Percentiles rank a stretch among this genome's conserved stretches.
Evolutionary conservation across 768 basidiomycete genomes (phyloP).

Genomic region (Brasilioporus rufonigricans): DNA sequence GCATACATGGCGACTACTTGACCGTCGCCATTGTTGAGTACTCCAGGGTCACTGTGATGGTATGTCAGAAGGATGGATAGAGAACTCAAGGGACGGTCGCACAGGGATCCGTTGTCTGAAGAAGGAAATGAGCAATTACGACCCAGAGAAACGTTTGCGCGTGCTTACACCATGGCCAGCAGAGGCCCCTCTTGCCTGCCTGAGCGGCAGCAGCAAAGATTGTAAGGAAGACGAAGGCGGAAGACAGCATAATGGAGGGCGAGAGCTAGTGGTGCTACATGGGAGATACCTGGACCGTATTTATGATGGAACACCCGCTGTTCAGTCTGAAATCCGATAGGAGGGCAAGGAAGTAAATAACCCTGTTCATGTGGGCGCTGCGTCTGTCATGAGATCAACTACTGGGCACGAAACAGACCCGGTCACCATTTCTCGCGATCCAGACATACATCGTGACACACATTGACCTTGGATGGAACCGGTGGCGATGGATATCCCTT

Average conservation of each 20-base stretch:
- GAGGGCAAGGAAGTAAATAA: neutral
- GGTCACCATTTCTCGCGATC: neutral
- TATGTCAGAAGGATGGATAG: neutral
- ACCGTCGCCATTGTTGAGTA: constrained; percentile 30
- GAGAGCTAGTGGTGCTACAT: neutral
- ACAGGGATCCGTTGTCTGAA: constrained; percentile 32
- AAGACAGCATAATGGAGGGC: constrained; percentile 17
- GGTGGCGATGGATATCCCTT: constrained; percentile 1
- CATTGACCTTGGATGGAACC: neutral
- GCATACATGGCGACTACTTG: constrained; percentile 36
- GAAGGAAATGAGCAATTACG: neutral
- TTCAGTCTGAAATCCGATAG: neutral
- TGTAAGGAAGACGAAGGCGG: constrained; percentile 15
- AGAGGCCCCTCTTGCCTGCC: constrained; percentile 39
- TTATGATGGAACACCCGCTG: constrained; percentile 3
- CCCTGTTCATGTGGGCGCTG: neutral
- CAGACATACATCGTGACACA: neutral
- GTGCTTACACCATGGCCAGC: constrained; percentile 36
- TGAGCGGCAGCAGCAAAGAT: constrained; percentile 18
- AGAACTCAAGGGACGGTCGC: neutral
- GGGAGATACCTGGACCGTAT: neutral
- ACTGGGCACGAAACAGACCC: neutral
- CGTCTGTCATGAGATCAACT: neutral
- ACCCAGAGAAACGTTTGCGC: neutral
- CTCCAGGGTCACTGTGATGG: constrained; percentile 26